Percentiles rank a stretch among this genome's conserved stretches.
phyloP scores from a whole-genome alignment of 805 yeast genomes.

The Saccharomycopsis capsularis region DNA sequence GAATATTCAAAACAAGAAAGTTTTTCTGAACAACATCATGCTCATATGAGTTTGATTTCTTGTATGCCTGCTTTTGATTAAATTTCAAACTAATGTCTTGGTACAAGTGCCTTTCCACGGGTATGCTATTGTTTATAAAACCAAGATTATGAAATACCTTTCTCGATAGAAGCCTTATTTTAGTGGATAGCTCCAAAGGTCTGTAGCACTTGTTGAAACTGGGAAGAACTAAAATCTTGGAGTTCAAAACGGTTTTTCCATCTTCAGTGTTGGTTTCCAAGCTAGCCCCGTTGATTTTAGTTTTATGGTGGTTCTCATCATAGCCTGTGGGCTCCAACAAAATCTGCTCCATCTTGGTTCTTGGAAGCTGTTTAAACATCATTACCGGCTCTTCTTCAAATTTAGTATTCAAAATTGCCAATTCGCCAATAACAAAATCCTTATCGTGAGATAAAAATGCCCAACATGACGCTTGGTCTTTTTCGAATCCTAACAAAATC shows the following conservation, averaged over 20 bases:
- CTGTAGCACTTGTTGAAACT: constrained; percentile 15
- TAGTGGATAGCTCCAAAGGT: constrained; percentile 2
- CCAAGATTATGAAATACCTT: background rate
- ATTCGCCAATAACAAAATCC: constrained; percentile 10
- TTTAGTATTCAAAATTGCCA: constrained; percentile 13
- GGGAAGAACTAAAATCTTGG: constrained; percentile 1
- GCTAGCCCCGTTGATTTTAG: background rate
- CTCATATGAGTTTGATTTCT: too few species aligned
- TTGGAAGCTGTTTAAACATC: constrained; percentile 10
- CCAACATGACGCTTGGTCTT: constrained; percentile 13
- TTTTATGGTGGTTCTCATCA: background rate
- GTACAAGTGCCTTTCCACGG: constrained; percentile 21
- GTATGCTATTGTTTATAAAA: constrained; percentile 3
- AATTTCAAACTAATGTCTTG: background rate
- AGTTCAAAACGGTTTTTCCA: background rate
- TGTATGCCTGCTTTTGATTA: background rate
- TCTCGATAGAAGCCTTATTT: constrained; percentile 3
- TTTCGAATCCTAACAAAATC: background rate
- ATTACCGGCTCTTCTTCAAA: constrained; percentile 16
- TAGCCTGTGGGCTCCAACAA: too few species aligned
- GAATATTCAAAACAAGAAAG: constrained; percentile 12
- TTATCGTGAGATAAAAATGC: constrained; percentile 17
- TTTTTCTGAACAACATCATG: background rate
- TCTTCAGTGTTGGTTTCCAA: too few species aligned
- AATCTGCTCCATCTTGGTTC: constrained; percentile 11